Conservation (phyloP, 352 stramenopile species). For the Phytophthora lateralis region DNA sequence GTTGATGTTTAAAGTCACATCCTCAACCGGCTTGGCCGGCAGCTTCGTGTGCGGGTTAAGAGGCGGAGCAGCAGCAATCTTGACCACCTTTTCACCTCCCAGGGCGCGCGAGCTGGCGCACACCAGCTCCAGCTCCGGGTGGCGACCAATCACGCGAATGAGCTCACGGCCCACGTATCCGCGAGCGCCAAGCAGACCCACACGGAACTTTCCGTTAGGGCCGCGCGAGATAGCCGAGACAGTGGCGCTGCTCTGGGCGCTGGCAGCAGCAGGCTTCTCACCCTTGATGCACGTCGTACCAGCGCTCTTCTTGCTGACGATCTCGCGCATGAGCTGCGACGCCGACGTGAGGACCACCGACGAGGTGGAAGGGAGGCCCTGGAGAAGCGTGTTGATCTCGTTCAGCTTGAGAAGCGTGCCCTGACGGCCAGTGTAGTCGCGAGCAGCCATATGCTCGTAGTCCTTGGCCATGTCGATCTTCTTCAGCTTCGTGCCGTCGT, state of each 20-base stretch:
- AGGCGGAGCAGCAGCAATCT: slow-evolving; percentile 72
- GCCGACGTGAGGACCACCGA: slow-evolving; percentile 89
- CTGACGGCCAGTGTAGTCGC: slow-evolving; percentile 89
- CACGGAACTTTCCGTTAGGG: slow-evolving; percentile 60
- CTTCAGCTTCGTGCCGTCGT: slow-evolving; percentile 85
- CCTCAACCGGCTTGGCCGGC: slow-evolving; percentile 53
- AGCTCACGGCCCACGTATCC: slow-evolving; percentile 89
- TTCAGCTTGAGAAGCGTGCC: slow-evolving; percentile 93
- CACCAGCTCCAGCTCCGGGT: slow-evolving; percentile 82
- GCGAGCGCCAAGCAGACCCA: slow-evolving; percentile 86
- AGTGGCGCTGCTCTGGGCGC: slow-evolving; percentile 21
- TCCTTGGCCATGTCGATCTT: slow-evolving; percentile 83
- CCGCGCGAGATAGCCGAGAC: slow-evolving; percentile 24
- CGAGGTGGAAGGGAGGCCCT: slow-evolving; percentile 74
- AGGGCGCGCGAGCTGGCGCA: slow-evolving; percentile 85
- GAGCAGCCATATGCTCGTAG: slow-evolving; percentile 75
- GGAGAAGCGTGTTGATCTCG: slow-evolving; percentile 87
- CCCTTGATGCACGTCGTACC: slow-evolving; percentile 86
- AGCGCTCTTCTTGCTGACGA: slow-evolving; percentile 85
- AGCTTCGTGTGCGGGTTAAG: slow-evolving; percentile 85
- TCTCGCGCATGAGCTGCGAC: slow-evolving; percentile 77
- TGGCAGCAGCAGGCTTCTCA: slow-evolving; percentile 30
- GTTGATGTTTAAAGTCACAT: slow-evolving; percentile 61
- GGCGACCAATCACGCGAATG: slow-evolving; percentile 79
- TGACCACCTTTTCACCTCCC: slow-evolving; percentile 76